Percentiles rank a stretch among this genome's conserved stretches.
phyloP scores from a whole-genome alignment of 345 rosid genomes.

The Geranium rotundifolium region DNA sequence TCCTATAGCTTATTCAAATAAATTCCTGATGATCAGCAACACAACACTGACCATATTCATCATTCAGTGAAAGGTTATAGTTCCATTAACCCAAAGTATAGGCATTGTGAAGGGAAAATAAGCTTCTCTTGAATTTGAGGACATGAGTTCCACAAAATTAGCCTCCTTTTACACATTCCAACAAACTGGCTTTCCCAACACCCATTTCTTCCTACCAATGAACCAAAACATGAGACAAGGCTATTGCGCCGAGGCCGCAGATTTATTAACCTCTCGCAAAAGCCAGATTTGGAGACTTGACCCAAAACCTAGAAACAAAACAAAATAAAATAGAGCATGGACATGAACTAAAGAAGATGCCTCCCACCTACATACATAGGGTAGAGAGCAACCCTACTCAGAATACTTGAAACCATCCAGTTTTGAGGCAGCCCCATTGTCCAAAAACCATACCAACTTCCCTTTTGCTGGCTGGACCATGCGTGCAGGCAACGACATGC shows the following conservation, averaged over 20 bases:
- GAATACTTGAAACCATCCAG: constrained; percentile 33
- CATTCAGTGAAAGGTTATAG: no score
- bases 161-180: neutral
- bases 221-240: no score
- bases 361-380: constrained; percentile 26
- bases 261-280: constrained; percentile 26
- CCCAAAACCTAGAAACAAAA: constrained; percentile 3
- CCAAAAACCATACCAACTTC: constrained; percentile 77
- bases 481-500: constrained; percentile 46
- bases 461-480: constrained; percentile 56
- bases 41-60: no score
- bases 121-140: no score
- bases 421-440: constrained; percentile 63
- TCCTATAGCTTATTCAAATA: no score
- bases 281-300: neutral
- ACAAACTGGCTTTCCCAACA: neutral
- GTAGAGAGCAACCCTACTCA: constrained; percentile 9
- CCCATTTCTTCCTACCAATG: neutral
- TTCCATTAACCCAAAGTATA: no score
- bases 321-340: neutral
- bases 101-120: no score
- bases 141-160: neutral
- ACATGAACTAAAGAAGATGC: constrained; percentile 7
- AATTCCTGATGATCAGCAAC: no score
- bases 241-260: constrained; percentile 12